A percentile compares a stretch with the other conserved stretches of the same genome.
These are phyloP conservation scores for Ganoderma multipileum DNA, from an alignment of 1,284 basidiomycete species.

Conservation along the genomic window DNA sequence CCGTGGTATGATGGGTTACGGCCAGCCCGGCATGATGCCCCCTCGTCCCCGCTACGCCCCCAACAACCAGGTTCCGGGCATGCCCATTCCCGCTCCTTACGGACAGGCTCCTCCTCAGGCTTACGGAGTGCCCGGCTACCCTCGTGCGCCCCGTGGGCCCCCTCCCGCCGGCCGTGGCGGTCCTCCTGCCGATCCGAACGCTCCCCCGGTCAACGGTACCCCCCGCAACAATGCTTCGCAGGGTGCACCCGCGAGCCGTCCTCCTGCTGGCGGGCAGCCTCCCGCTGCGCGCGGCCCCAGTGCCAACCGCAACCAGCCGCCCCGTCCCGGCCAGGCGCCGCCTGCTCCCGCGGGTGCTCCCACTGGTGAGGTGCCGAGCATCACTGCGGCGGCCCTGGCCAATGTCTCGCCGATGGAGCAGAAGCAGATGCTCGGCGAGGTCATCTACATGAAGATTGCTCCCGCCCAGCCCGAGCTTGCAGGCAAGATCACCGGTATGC, in stretches of 20 bases:
- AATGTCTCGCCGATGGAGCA: conserved; percentile 86
- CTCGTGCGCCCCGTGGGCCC: conserved; percentile 56
- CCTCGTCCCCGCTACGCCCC: conserved; percentile 86
- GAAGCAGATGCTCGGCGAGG: conserved; percentile 97
- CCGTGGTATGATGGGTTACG: conserved; percentile 85
- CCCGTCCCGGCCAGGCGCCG: conserved; percentile 42
- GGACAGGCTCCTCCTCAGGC: conserved; percentile 72
- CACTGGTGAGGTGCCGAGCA: conserved; percentile 42
- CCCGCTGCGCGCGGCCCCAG: conserved; percentile 45
- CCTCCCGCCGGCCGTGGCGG: conserved; percentile 45
- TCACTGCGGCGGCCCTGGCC: conserved; percentile 66
- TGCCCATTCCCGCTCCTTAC: conserved; percentile 77
- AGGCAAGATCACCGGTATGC: conserved; percentile 97
- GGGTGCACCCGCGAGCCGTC: conserved; percentile 49
- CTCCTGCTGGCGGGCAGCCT: conserved; percentile 33
- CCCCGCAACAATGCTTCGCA: conserved; percentile 57
- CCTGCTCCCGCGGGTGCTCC: conserved; percentile 46
- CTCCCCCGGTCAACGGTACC: conserved; percentile 56
- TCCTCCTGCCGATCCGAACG: conserved; percentile 64
- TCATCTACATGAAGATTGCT: conserved; percentile 89
- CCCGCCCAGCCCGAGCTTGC: conserved; percentile 83
- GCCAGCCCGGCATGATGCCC: conserved; percentile 86
- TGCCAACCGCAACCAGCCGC: conserved; percentile 28
- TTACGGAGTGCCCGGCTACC: conserved; percentile 73
- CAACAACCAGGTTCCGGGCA: conserved; percentile 76